Evolutionary conservation across 148 eudicot genomes (phyloP), one percentile per base, ranked within the genome.

Genomic region (Gaultheria prostrata): DNA sequence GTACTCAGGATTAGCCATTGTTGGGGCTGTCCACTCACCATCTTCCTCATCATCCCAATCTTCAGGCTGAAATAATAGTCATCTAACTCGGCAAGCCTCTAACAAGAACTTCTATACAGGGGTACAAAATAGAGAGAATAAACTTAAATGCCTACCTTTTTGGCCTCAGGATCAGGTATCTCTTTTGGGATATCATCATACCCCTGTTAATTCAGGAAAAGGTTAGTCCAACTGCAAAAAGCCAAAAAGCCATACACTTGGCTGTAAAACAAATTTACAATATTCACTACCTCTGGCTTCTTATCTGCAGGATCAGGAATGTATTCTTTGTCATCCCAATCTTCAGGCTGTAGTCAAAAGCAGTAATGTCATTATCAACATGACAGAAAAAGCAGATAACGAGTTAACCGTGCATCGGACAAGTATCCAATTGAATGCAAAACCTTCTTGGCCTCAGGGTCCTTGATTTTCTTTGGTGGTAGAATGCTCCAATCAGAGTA

Each of bases 11-110:
- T 96, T 94, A 14, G 97, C 92, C 79, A 90, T 89, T 74, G 98
- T 96, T 39, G 98, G 98, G 49, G 93, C 88, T 9, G 98, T 92
- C 98, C 98, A 96, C 85, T 94, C 98, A 84, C 98, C 98, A 93
- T 96, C 98, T 92, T 96, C 98, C 91, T 94, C 98, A 76, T 96
- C 98, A 90, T 96, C 98, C 98, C 98, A 96, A 69, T 96, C 98
- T 89, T 96, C 98, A 2, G 98, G 98, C 98, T 95, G 88, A 82
- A 87, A 87, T 80, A 26, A 14, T 81, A 78, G 81, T 3, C 18
- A 82, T 50, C 39, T 78, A 61, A 4, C 24, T 54, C 71, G 56
- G 46, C 28, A 57, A 79, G 59, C 76, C 83, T 78, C 39, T 4
- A 75, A 13, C 50, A 61, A 63, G 3, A 26, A 63, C 9, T n/a